Base-by-base conservation (phyloP, 805 yeast genomes). In the Ogataea methanolica region DNA sequence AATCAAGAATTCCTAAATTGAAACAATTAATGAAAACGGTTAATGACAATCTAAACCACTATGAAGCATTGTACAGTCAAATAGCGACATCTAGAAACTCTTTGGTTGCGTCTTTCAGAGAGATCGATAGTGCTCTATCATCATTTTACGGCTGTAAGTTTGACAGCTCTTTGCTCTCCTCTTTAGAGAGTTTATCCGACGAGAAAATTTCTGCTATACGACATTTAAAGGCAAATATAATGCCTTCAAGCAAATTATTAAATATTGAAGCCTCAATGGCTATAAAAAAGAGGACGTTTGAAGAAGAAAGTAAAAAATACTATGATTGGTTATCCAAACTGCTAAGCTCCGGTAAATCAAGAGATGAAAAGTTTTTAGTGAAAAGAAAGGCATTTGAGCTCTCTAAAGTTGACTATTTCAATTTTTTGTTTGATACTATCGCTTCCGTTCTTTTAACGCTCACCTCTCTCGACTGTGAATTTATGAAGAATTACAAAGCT, bases 241-340 rank as follows among this genome's bases (percentile, higher is more conserved):
- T 51, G 2, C 31, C 45, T 14, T 41, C 53, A 6, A 47, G 39
- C 33, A 53, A 45, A 36, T 38, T 45, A 11, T n/a, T 52, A 4
- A 56, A 53, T 26, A 7, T 50, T 12, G 62, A 58, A 17, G 31
- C 46, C 2, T 38, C 50, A 14, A 36, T 62, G 16, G 15, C 49
- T 2, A 33, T 57, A 6, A 55, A 49, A 17, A 67, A 58, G 40
- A 57, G 57, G 31, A 44, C 48, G 6, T 68, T 68, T 45, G 72
- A 67, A 48, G 72, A 68, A 21, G 72, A 68, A 47, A 65, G 69
- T 35, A 64, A 63, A 44, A 63, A 59, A 36, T 68, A 58, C 49
- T 68, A 68, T 45, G 69, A 66, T 15, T 68, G 70, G 68, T 42
- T 67, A 12, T 63, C 68, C 3, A 66, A 64, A 46, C 53, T 63